These are phyloP conservation scores for Phoenix dactylifera DNA, from an alignment of 176 grass and related monocot species.

Conservation along the genomic window DNA sequence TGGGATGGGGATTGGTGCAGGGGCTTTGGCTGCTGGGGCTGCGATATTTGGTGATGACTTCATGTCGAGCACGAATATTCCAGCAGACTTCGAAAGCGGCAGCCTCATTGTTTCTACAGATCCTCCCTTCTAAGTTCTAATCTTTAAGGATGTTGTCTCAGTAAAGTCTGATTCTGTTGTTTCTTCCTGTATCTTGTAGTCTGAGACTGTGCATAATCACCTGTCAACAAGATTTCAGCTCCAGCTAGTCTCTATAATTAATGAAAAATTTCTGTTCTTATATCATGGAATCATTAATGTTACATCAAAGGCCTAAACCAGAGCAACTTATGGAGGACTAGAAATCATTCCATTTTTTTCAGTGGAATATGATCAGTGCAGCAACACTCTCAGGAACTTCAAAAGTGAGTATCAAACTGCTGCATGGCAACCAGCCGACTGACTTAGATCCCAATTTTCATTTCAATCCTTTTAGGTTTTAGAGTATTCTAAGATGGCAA, in stretches of 20 bases:
- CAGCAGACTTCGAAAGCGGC: constrained; percentile 25
- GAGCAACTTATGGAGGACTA: too few relatives aligned
- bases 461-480: not conserved
- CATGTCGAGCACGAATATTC: constrained; percentile 42
- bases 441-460: constrained; percentile 38
- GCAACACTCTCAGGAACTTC: constrained; percentile 32
- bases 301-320: too few relatives aligned
- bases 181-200: too few relatives aligned
- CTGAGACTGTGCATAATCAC: too few relatives aligned
- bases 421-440: constrained; percentile 75
- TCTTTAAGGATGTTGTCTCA: not conserved
- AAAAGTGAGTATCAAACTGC: constrained; percentile 58
- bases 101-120: constrained; percentile 36
- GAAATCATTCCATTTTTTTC: too few relatives aligned
- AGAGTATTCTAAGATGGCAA: too few relatives aligned
- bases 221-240: too few relatives aligned
- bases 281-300: too few relatives aligned
- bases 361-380: too few relatives aligned
- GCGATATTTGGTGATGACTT: constrained; percentile 76
- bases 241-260: too few relatives aligned
- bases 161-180: too few relatives aligned
- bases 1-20: constrained; percentile 71
- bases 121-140: constrained; percentile 54
- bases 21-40: constrained; percentile 63
- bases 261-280: too few relatives aligned